Evolutionary conservation across 371 early-diverging fungal species (phyloP).

Genomic region (Coemansia sp.): DNA sequence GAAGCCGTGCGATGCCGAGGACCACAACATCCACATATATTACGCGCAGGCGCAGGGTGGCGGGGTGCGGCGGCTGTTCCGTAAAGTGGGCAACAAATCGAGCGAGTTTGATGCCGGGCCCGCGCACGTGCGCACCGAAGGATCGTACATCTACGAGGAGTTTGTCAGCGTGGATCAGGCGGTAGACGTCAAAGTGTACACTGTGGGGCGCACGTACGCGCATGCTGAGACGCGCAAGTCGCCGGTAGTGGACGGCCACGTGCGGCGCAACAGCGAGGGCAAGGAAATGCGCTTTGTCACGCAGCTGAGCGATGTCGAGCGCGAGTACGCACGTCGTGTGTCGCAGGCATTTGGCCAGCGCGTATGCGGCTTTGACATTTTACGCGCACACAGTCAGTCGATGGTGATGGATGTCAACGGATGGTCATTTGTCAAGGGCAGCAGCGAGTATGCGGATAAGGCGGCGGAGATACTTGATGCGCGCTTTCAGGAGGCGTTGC

Average conservation of each 20-base stretch:
- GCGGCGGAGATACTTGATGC: constrained; percentile 76
- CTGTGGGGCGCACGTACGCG: constrained; percentile 83
- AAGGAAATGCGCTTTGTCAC: constrained; percentile 96
- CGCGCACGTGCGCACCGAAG: constrained; percentile 65
- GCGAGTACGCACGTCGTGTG: constrained; percentile 77
- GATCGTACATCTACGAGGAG: constrained; percentile 95
- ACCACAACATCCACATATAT: constrained; percentile 98
- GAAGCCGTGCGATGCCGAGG: constrained; percentile 95
- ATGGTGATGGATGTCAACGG: constrained; percentile 99
- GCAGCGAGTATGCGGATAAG: constrained; percentile 88
- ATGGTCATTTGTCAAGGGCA: constrained; percentile 99
- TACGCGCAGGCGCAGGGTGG: constrained; percentile 83
- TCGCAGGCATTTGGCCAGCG: constrained; percentile 85
- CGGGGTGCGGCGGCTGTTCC: constrained; percentile 89
- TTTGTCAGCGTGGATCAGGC: constrained; percentile 91
- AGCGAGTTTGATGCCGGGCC: constrained; percentile 84
- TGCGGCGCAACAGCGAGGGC: constrained; percentile 93
- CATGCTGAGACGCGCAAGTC: constrained; percentile 99
- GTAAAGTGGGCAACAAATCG: constrained; percentile 97
- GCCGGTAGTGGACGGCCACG: constrained; percentile 97
- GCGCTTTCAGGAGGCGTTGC: constrained; percentile 64
- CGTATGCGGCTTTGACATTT: constrained; percentile 96
- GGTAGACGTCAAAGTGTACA: constrained; percentile 98
- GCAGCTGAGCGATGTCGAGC: constrained; percentile 77
- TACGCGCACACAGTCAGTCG: constrained; percentile 82